Percentiles rank a stretch among this genome's conserved stretches.
These are phyloP conservation scores for Filobasidium floriforme DNA, from an alignment of 768 basidiomycete species.

Conservation along the genomic window DNA sequence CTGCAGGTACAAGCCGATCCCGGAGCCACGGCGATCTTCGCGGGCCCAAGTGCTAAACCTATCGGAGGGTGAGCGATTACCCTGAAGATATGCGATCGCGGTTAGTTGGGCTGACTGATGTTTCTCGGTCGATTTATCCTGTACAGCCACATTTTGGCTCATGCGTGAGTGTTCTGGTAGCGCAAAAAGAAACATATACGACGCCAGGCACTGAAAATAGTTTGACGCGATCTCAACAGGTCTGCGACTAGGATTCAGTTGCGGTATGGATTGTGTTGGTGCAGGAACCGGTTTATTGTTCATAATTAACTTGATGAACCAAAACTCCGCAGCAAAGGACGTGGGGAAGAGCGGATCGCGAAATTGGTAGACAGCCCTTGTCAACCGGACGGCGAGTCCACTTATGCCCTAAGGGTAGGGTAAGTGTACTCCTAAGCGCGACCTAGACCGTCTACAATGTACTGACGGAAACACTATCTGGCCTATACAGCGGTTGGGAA, in stretches of 20 bases:
- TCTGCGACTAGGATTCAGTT: conserved; percentile 43
- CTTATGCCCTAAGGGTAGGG: conserved; percentile 37
- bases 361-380: conserved; percentile 43
- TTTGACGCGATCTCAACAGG: conserved; percentile 17
- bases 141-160: conserved; percentile 41
- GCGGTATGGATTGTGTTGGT: conserved; percentile 10
- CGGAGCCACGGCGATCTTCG: conserved; percentile 59
- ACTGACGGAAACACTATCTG: neutral
- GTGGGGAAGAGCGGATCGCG: conserved; percentile 43
- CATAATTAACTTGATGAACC: too few relatives aligned
- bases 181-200: neutral
- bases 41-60: conserved; percentile 85
- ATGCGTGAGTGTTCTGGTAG: conserved; percentile 31
- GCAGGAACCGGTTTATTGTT: neutral
- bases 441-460: neutral
- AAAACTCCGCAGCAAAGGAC: conserved; percentile 32
- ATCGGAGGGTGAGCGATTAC: conserved; percentile 47
- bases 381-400: conserved; percentile 43
- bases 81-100: neutral
- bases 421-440: conserved; percentile 22
- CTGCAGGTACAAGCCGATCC: conserved; percentile 62
- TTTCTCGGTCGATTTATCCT: neutral
- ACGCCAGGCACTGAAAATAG: neutral
- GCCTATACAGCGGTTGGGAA: conserved; percentile 15
- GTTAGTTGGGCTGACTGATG: neutral